Evolutionary conservation across 176 grass and related monocot species (phyloP), one percentile per base, ranked within the genome.

Genomic region (Dendrocalamus sinicus): DNA sequence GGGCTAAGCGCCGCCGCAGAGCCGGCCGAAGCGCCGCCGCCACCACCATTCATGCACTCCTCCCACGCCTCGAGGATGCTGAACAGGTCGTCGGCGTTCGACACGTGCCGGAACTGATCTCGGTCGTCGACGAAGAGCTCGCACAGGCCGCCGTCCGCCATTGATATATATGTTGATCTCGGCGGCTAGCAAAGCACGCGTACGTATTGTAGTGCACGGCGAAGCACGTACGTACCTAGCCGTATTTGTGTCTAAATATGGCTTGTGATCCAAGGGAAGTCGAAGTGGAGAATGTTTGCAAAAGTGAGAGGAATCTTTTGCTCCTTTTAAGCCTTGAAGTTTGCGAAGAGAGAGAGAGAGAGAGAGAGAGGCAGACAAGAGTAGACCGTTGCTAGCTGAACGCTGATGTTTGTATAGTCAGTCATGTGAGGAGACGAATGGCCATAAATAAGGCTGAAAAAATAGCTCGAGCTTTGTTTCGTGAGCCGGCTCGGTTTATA

Each of bases 51-150:
- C 12, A 58, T 35, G 70, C 78, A 57, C 32, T 82, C 88, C n/a
- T 86, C 78, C 83, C 81, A 85, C 6, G 83, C 82, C 53, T 71
- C 64, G 26, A 90, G 54, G 77, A 90, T 81, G 64, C 83, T 70
- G 64, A 90, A 90, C n/a, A 90, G 83, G 72, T 90, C 81, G 11
- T 89, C 70, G 30, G 80, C 80, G 30, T 43, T 74, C 0, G 80
- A 50, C 8, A 64, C 7, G 43, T 53, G 53, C 52, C 70, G 81
- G 75, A 68, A 45, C 59, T 68, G 23, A 30, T 4, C 44, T 46
- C 81, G 30, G 16, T 62, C 81, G 53, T 70, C 62, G 41, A 35
- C 70, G 70, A 88, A 62, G 85, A 88, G 61, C 53, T 88, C 81
- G 51, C 75, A 84, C 32, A 76, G 12, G 52, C 72, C 76, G 24